Percentiles rank a stretch among this genome's conserved stretches.
These are phyloP conservation scores for Metarhizium rileyi DNA, from an alignment of 2,329 filamentous ascomycete species.

Conservation along the genomic window DNA sequence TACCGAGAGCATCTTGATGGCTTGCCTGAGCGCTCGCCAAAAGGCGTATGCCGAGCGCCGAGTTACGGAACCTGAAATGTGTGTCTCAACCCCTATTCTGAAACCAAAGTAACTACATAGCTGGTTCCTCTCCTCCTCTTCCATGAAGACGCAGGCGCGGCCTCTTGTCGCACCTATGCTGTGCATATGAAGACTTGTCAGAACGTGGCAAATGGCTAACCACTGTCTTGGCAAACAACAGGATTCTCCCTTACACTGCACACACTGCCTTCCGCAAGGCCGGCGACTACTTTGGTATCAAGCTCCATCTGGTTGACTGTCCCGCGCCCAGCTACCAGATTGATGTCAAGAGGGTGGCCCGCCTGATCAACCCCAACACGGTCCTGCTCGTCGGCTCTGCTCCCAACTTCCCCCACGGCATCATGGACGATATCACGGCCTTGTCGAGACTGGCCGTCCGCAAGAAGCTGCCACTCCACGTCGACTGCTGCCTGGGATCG, in stretches of 20 bases:
- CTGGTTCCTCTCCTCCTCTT: no score
- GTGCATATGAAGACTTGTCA: not conserved
- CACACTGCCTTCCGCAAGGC: constrained; percentile 97
- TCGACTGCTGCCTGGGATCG: constrained; percentile 94
- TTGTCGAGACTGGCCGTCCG: constrained; percentile 75
- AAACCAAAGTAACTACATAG: no score
- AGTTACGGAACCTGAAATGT: constrained; percentile 92
- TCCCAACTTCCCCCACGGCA: constrained; percentile 96
- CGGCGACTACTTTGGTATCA: constrained; percentile 92
- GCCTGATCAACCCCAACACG: constrained; percentile 90
- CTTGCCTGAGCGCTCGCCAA: constrained; percentile 80
- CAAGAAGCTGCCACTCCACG: constrained; percentile 78
- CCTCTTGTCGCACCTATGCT: not conserved
- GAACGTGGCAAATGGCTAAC: not conserved
- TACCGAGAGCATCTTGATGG: constrained; percentile 95
- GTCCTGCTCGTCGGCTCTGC: constrained; percentile 87
- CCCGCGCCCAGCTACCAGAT: constrained; percentile 81
- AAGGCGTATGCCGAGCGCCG: constrained; percentile 79
- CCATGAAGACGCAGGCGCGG: not conserved
- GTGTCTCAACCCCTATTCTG: constrained; percentile 23
- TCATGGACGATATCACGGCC: constrained; percentile 86
- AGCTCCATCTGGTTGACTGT: constrained; percentile 78
- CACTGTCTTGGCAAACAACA: constrained; percentile 22
- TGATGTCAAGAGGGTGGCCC: constrained; percentile 64
- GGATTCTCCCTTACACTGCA: constrained; percentile 87